Conservation (phyloP, 2,329 filamentous ascomycete species). For the Aspergillus sp. region DNA sequence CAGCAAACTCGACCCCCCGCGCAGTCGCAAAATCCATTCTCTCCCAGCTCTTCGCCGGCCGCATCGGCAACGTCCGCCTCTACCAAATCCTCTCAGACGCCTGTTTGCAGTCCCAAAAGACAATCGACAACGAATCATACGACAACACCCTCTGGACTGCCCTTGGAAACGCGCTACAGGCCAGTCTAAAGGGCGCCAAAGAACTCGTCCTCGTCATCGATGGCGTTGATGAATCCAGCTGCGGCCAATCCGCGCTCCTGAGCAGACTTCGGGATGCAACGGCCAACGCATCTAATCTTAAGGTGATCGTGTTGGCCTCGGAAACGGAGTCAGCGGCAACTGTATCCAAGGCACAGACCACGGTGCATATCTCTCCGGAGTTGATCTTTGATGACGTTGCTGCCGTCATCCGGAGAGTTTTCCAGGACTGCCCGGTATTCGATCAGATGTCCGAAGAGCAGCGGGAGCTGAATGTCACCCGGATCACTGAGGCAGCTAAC, state of each 20-base stretch:
- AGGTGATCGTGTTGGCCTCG: conserved; percentile 26
- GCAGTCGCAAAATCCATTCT: conserved; percentile 32
- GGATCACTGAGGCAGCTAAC: conserved; percentile 26
- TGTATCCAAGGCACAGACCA: conserved; percentile 5
- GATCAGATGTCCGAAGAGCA: conserved; percentile 21
- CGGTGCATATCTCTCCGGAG: conserved; percentile 23
- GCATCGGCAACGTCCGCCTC: conserved; percentile 35
- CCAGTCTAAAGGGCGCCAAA: conserved; percentile 24
- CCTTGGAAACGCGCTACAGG: conserved; percentile 21
- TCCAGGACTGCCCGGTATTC: conserved; percentile 21
- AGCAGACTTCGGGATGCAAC: conserved; percentile 20
- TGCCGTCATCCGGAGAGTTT: conserved; percentile 23
- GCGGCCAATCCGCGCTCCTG: conserved; percentile 23
- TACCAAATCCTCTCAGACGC: conserved; percentile 29
- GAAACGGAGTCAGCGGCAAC: conserved; percentile 9
- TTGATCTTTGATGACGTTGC: conserved; percentile 33
- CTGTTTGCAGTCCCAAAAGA: conserved; percentile 19
- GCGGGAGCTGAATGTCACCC: conserved; percentile 27
- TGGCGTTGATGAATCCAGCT: conserved; percentile 30
- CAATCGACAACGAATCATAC: conserved; percentile 20
- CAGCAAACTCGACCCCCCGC: conserved; percentile 22
- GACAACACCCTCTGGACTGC: conserved; percentile 33
- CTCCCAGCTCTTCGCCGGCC: conserved; percentile 31
- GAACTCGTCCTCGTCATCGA: conserved; percentile 35
- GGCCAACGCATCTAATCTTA: conserved; percentile 17